phyloP scores from a whole-genome alignment of 73 alveolate species.

The Tetrahymena malaccensis region DNA sequence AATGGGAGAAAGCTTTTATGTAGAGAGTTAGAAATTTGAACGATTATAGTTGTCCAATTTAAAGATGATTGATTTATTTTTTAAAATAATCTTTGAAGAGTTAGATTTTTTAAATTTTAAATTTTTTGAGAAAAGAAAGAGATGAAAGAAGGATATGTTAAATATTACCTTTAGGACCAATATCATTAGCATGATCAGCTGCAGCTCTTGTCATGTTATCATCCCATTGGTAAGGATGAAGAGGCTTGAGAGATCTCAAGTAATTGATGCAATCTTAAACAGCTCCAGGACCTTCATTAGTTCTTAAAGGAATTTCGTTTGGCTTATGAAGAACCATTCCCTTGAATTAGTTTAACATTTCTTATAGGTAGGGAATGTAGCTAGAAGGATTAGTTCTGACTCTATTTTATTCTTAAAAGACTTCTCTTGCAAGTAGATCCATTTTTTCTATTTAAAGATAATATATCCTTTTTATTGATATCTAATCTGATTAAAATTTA shows the following conservation, averaged over 20 bases:
- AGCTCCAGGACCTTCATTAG: slow-evolving; percentile 38
- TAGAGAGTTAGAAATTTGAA: no score
- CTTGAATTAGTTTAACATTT: slow-evolving; percentile 15
- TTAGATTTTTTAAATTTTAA: no score
- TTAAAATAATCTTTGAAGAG: no score
- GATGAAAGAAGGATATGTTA: not conserved
- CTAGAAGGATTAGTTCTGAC: slow-evolving; percentile 24
- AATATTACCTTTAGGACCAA: slow-evolving; percentile 71
- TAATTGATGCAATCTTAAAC: slow-evolving; percentile 48
- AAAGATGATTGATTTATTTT: no score
- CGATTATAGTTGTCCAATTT: no score
- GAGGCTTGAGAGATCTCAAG: slow-evolving; percentile 53
- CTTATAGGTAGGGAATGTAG: slow-evolving; percentile 20
- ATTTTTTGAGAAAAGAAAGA: not conserved
- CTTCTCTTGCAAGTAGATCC: slow-evolving; percentile 25
- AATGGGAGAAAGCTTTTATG: no score
- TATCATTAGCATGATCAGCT: slow-evolving; percentile 74
- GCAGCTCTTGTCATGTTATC: slow-evolving; percentile 70
- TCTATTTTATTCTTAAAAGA: slow-evolving; percentile 15
- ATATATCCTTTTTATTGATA: not conserved
- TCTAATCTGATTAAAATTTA: not conserved
- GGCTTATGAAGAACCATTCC: slow-evolving; percentile 23
- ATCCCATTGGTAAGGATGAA: slow-evolving; percentile 53
- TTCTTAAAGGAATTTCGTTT: slow-evolving; percentile 8
- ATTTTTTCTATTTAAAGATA: not conserved